Conservation (phyloP, 2,329 filamentous ascomycete species). For the Colletotrichum cereale region DNA sequence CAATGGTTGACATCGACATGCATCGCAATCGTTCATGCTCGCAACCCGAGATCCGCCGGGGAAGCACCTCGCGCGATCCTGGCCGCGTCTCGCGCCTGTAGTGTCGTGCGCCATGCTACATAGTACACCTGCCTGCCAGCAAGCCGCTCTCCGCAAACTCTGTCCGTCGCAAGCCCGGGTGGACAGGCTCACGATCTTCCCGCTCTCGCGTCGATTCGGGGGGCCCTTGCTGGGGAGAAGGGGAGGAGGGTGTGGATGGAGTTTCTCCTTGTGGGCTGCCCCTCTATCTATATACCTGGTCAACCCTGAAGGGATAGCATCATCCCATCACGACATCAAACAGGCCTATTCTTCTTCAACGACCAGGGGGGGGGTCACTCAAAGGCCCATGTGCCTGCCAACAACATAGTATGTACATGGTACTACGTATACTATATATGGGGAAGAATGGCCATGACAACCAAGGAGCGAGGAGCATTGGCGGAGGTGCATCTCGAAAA, state of each 20-base stretch:
- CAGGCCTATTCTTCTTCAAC: conserved; percentile 39
- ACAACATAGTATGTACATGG: neutral
- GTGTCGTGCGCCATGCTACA: conserved; percentile 32
- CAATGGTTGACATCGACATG: conserved; percentile 34
- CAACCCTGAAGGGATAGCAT: conserved; percentile 37
- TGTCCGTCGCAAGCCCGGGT: conserved; percentile 36
- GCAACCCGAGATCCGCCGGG: conserved; percentile 39
- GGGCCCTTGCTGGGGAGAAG: conserved; percentile 21
- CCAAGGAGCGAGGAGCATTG: conserved; percentile 28
- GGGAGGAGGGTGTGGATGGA: conserved; percentile 35
- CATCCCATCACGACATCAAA: conserved; percentile 38
- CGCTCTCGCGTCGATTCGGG: conserved; percentile 38
- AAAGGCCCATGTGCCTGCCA: conserved; percentile 11
- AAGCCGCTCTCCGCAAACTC: conserved; percentile 39
- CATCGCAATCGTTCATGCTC: conserved; percentile 37
- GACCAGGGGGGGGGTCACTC: conserved; percentile 8
- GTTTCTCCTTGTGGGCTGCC: conserved; percentile 10
- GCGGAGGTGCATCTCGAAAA: conserved; percentile 32
- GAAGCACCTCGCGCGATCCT: conserved; percentile 39
- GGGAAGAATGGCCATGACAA: conserved; percentile 10
- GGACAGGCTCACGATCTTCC: conserved; percentile 38
- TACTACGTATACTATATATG: too few relatives aligned
- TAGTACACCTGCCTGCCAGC: conserved; percentile 34
- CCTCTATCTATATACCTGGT: conserved; percentile 25
- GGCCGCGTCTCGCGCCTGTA: conserved; percentile 36